Evolutionary conservation across 1,139 yeast genomes (phyloP).

Genomic region (Debaryomycetaceae sp.): DNA sequence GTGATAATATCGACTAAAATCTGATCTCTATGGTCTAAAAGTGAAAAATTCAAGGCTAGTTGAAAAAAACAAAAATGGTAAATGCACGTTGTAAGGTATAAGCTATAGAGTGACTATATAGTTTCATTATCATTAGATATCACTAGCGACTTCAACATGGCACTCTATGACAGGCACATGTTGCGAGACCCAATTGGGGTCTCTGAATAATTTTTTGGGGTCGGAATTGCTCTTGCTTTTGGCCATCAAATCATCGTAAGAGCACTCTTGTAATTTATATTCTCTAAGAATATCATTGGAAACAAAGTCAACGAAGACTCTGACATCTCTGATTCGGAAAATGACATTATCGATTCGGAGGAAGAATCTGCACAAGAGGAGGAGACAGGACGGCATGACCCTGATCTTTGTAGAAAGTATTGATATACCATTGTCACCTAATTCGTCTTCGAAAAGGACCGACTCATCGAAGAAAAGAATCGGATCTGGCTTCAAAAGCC

Average conservation of each 20-base stretch:
- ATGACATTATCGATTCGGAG: slow-evolving; percentile 87
- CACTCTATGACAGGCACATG: slow-evolving; percentile 46
- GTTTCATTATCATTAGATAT: neutral
- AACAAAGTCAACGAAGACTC: slow-evolving; percentile 77
- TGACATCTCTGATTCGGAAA: slow-evolving; percentile 77
- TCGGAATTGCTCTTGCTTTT: slow-evolving; percentile 49
- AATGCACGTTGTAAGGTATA: neutral
- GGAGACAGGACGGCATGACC: slow-evolving; percentile 81
- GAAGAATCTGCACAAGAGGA: slow-evolving; percentile 73
- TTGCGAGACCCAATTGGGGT: slow-evolving; percentile 75
- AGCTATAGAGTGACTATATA: neutral
- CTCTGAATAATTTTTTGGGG: slow-evolving; percentile 74
- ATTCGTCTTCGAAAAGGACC: slow-evolving; percentile 86
- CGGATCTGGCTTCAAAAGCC: slow-evolving; percentile 74
- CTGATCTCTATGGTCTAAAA: neutral
- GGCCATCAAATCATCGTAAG: slow-evolving; percentile 54
- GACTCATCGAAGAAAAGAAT: slow-evolving; percentile 87
- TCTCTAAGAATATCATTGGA: slow-evolving; percentile 68
- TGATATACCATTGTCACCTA: slow-evolving; percentile 93
- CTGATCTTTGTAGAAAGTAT: slow-evolving; percentile 74
- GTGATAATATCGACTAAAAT: neutral
- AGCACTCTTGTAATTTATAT: slow-evolving; percentile 69
- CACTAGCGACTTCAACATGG: slow-evolving; percentile 11
- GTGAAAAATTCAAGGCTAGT: neutral
- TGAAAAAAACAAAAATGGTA: neutral